These are phyloP conservation scores for Rhizophagus sp. DNA, from an alignment of 192 early-diverging fungal species.

Conservation along the genomic window DNA sequence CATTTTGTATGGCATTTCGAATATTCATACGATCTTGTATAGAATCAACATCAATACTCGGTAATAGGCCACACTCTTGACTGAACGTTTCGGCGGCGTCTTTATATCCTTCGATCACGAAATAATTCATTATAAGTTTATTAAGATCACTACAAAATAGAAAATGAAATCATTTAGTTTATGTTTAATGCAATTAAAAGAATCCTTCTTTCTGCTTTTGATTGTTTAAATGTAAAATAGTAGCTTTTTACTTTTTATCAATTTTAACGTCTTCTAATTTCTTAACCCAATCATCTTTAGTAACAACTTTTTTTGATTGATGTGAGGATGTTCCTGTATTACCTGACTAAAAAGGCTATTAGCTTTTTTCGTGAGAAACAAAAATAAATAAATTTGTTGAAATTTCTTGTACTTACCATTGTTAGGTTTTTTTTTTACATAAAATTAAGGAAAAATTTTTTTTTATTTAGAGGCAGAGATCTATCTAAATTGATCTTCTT, in stretches of 20 bases:
- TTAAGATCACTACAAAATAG: constrained; percentile 76
- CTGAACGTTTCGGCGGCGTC: constrained; percentile 98
- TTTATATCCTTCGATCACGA: constrained; percentile 98
- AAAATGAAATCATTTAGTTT: not conserved
- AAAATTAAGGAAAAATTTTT: not conserved
- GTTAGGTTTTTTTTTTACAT: not conserved
- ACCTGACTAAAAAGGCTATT: not conserved
- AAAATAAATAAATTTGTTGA: not conserved
- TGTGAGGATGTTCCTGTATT: not conserved
- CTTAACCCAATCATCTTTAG: constrained; percentile 27
- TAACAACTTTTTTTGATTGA: constrained; percentile 26
- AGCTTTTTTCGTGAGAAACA: not conserved
- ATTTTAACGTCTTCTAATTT: constrained; percentile 30
- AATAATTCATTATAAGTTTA: constrained; percentile 98
- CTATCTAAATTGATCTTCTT: too few species aligned
- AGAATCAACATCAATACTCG: constrained; percentile 78
- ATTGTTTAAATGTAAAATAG: too few species aligned
- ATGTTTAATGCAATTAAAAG: not conserved
- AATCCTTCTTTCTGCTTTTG: too few species aligned
- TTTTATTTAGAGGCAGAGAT: too few species aligned
- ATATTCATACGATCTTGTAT: constrained; percentile 97
- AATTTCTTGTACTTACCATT: not conserved
- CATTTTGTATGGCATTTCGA: constrained; percentile 86
- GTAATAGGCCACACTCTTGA: constrained; percentile 78
- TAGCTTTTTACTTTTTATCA: not conserved